Conservation (phyloP, 192 early-diverging fungal genomes). For the Paraglomus occultum region DNA sequence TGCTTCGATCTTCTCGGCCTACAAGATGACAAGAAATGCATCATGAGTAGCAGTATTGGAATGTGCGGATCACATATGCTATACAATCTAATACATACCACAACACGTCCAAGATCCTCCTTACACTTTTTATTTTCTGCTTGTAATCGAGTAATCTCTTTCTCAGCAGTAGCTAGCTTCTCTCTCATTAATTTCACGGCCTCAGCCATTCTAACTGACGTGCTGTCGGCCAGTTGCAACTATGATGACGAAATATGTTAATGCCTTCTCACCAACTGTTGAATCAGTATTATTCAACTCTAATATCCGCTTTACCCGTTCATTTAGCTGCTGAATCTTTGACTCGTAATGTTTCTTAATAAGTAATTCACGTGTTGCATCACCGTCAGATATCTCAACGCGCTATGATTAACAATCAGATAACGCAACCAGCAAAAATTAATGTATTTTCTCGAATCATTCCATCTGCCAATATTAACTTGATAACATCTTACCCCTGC, state of each 20-base stretch:
- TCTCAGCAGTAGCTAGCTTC: not conserved
- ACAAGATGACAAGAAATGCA: not conserved
- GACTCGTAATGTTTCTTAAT: conserved; percentile 48
- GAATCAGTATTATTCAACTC: not conserved
- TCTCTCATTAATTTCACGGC: conserved; percentile 13
- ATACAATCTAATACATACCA: not conserved
- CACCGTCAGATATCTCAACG: conserved; percentile 5
- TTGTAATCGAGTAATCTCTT: conserved; percentile 20
- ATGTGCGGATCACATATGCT: not conserved
- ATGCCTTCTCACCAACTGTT: not conserved
- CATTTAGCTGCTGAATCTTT: conserved; percentile 41
- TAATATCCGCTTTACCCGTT: conserved; percentile 29
- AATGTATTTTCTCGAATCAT: too few relatives aligned
- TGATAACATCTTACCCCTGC: conserved; percentile 40
- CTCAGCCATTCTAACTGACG: conserved; percentile 7
- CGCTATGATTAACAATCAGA: not conserved
- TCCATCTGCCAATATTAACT: too few relatives aligned
- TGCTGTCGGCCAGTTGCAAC: conserved; percentile 22
- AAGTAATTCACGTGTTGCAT: conserved; percentile 31
- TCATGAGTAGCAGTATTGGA: not conserved
- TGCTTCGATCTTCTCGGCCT: not conserved
- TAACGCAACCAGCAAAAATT: conserved; percentile 5
- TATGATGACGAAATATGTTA: not conserved
- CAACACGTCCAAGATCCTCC: not conserved
- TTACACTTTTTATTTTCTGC: not conserved